Evolutionary conservation across 2,329 filamentous ascomycete genomes (phyloP).

Genomic region (Botrytis tulipae): DNA sequence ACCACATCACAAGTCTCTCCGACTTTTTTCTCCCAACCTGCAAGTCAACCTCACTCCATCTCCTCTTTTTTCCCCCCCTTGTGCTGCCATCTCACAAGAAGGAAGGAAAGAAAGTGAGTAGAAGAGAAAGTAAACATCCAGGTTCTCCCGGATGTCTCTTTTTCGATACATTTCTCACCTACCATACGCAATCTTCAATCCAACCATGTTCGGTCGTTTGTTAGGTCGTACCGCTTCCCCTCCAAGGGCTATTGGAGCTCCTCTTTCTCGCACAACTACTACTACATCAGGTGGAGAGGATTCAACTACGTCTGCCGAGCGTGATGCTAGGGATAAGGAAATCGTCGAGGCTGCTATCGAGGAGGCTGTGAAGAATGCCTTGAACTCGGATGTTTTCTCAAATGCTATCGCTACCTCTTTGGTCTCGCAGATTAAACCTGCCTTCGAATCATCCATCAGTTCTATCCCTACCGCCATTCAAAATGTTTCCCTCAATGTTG

Average conservation of each 20-base stretch:
- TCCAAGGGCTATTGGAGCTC: conserved; percentile 20
- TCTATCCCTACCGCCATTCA: conserved; percentile 20
- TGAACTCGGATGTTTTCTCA: conserved; percentile 33
- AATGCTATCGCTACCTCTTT: conserved; percentile 35
- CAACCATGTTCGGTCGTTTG: conserved; percentile 20
- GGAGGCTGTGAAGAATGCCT: conserved; percentile 31
- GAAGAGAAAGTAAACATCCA: conserved; percentile 19
- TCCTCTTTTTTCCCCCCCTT: conserved; percentile 13
- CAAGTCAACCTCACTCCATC: conserved; percentile 7
- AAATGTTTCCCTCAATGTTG: conserved; percentile 24
- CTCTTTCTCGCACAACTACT: conserved; percentile 10
- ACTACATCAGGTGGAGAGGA: conserved; percentile 9
- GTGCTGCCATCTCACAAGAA: conserved; percentile 17
- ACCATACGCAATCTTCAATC: conserved; percentile 17
- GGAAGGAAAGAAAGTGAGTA: conserved; percentile 8
- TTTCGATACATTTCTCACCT: conserved; percentile 21
- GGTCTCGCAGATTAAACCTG: conserved; percentile 34
- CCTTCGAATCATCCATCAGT: conserved; percentile 33
- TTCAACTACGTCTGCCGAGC: conserved; percentile 19
- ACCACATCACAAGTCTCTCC: not conserved
- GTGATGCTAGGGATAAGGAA: conserved; percentile 29
- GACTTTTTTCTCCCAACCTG: not conserved
- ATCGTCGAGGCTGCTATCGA: conserved; percentile 30
- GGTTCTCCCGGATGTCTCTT: conserved; percentile 23
- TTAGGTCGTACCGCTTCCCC: conserved; percentile 20